phyloP scores from a whole-genome alignment of 2,329 filamentous ascomycete species.

The Paecilomyces niveus region DNA sequence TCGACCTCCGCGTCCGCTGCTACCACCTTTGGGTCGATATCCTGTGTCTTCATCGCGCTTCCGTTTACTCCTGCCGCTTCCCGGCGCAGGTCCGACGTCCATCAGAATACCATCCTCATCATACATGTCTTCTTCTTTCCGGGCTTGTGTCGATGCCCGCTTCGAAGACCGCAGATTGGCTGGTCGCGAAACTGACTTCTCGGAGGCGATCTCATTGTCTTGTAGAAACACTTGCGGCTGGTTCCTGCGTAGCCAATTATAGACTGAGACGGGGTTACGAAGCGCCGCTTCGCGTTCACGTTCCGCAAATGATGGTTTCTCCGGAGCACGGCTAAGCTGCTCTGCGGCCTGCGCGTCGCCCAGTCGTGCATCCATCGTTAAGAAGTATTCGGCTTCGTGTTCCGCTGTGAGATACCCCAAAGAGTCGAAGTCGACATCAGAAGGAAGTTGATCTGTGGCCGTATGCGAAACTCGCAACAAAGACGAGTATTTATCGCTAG shows the following conservation, averaged over 20 bases:
- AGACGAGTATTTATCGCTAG: constrained; percentile 24
- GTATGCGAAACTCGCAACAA: constrained; percentile 27
- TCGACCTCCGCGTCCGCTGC: constrained; percentile 26
- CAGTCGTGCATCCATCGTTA: constrained; percentile 34
- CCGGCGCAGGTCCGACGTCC: constrained; percentile 27
- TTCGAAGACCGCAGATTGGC: constrained; percentile 36
- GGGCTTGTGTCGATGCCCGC: constrained; percentile 27
- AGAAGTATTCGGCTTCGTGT: constrained; percentile 36
- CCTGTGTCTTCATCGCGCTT: constrained; percentile 42
- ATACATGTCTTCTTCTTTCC: constrained; percentile 34
- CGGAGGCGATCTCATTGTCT: constrained; percentile 52
- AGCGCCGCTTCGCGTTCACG: constrained; percentile 51
- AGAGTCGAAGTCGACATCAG: constrained; percentile 13
- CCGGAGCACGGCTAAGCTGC: constrained; percentile 39
- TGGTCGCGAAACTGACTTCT: constrained; percentile 34
- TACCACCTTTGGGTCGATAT: constrained; percentile 41
- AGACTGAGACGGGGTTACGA: constrained; percentile 81
- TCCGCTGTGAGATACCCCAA: constrained; percentile 39
- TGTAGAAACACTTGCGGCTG: constrained; percentile 80
- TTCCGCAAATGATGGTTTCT: constrained; percentile 41
- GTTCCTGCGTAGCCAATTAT: constrained; percentile 88
- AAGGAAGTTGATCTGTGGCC: constrained; percentile 9
- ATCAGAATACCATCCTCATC: constrained; percentile 37
- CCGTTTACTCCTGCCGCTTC: constrained; percentile 34
- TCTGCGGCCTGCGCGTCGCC: constrained; percentile 42